Conservation (phyloP, 208 protist species). For the Lotmaria passim region DNA sequence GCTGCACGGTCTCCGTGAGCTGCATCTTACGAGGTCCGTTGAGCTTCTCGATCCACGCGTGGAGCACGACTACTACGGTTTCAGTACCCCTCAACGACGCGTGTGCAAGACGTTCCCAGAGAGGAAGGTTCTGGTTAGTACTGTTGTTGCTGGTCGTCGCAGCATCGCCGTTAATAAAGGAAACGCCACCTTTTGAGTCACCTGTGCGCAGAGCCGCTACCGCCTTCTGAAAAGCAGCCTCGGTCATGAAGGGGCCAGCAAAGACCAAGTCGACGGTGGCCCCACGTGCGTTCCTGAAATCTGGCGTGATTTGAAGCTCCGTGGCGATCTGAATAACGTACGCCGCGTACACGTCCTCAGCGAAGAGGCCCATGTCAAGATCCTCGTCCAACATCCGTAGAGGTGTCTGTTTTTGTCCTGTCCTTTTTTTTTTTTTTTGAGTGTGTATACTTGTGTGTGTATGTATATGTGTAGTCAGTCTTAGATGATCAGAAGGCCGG, state of each 20-base stretch:
- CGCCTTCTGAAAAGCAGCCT: conserved; percentile 8
- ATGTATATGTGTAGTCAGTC: conserved; percentile 4
- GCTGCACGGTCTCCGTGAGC: conserved; percentile 20
- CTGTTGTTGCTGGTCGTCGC: background rate
- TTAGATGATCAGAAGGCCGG: no score
- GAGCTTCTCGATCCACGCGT: conserved; percentile 52
- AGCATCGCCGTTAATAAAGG: background rate
- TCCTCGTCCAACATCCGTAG: conserved; percentile 30
- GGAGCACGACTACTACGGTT: conserved; percentile 16
- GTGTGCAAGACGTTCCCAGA: conserved; percentile 8
- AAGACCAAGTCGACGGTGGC: conserved; percentile 55
- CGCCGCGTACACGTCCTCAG: conserved; percentile 54
- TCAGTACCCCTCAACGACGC: background rate
- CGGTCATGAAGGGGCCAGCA: conserved; percentile 23
- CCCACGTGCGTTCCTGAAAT: conserved; percentile 45
- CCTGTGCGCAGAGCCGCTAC: background rate
- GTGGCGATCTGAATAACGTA: conserved; percentile 31
- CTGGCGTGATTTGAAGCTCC: conserved; percentile 23
- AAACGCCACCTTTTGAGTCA: background rate
- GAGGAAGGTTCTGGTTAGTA: no score
- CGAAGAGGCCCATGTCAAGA: conserved; percentile 46
- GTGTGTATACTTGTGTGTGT: background rate
- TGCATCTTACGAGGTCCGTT: conserved; percentile 29
- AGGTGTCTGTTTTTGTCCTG: no score
- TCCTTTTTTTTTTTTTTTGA: background rate